Percentiles rank a stretch among this genome's conserved stretches.
These are phyloP conservation scores for Suhomyces sp. DNA, from an alignment of 805 yeast genomes.

Conservation along the genomic window DNA sequence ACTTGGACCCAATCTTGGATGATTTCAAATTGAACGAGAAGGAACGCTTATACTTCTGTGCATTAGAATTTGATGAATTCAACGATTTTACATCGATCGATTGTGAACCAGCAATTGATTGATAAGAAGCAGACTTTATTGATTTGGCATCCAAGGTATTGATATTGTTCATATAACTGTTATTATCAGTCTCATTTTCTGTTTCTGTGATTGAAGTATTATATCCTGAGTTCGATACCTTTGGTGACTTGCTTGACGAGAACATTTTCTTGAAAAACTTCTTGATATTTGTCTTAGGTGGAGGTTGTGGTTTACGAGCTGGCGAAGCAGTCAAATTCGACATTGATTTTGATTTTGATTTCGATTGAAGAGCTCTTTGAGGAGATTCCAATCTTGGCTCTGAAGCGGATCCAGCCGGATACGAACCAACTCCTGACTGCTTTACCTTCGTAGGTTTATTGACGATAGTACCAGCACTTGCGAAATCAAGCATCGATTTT, in stretches of 20 bases:
- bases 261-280: constrained; percentile 16
- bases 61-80: not conserved
- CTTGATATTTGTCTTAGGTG: constrained; percentile 12
- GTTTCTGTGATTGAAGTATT: not conserved
- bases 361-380: constrained; percentile 1
- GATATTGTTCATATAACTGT: not conserved
- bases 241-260: constrained; percentile 4
- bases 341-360: constrained; percentile 5
- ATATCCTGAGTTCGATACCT: not conserved
- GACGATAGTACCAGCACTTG: not conserved
- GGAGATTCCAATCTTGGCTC: constrained; percentile 4
- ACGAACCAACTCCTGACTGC: constrained; percentile 2
- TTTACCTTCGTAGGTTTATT: not conserved
- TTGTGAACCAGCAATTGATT: constrained; percentile 4
- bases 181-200: not conserved
- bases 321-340: constrained; percentile 8
- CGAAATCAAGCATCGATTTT: not conserved
- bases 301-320: constrained; percentile 38
- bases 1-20: constrained; percentile 1
- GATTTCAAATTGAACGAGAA: constrained; percentile 9
- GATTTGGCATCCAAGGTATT: constrained; percentile 3
- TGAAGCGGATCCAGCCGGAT: constrained; percentile 6
- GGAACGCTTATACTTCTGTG: constrained; percentile 4
- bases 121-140: constrained; percentile 5
- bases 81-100: constrained; percentile 2